Percentiles rank a stretch among this genome's conserved stretches.
Conservation (phyloP, 768 basidiomycete species). For the Tricholoma sp. region DNA sequence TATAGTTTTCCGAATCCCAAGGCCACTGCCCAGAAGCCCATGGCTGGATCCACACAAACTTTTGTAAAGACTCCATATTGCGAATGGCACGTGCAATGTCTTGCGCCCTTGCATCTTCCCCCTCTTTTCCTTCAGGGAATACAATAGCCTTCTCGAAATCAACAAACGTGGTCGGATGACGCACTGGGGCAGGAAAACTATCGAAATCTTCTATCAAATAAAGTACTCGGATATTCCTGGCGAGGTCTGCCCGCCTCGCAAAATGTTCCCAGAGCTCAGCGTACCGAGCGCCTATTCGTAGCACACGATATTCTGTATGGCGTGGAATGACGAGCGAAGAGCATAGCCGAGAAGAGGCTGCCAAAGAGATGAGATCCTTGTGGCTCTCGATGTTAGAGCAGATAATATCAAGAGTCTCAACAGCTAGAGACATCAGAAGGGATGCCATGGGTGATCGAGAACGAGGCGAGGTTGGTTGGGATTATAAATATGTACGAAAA, state of each 20-base stretch:
- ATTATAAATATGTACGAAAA: too few species aligned
- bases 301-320: not conserved
- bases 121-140: not conserved
- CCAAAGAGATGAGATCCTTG: not conserved
- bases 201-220: too few species aligned
- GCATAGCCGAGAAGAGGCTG: not conserved
- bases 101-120: not conserved
- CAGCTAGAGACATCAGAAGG: too few species aligned
- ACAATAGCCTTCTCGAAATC: not conserved
- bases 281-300: not conserved
- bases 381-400: not conserved
- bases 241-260: not conserved
- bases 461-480: too few species aligned
- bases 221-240: not conserved
- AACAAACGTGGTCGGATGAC: not conserved
- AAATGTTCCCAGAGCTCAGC: not conserved
- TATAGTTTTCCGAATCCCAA: not conserved
- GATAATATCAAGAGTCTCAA: not conserved
- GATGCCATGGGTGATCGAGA: too few species aligned
- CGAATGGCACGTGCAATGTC: not conserved
- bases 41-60: constrained; percentile 1
- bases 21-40: not conserved
- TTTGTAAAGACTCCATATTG: constrained; percentile 1
- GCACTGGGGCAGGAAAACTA: too few species aligned
- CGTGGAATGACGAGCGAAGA: not conserved